Evolutionary conservation across 148 eudicot species (phyloP), one percentile per base, ranked within the genome.

Genomic region (Chenopodium album): DNA sequence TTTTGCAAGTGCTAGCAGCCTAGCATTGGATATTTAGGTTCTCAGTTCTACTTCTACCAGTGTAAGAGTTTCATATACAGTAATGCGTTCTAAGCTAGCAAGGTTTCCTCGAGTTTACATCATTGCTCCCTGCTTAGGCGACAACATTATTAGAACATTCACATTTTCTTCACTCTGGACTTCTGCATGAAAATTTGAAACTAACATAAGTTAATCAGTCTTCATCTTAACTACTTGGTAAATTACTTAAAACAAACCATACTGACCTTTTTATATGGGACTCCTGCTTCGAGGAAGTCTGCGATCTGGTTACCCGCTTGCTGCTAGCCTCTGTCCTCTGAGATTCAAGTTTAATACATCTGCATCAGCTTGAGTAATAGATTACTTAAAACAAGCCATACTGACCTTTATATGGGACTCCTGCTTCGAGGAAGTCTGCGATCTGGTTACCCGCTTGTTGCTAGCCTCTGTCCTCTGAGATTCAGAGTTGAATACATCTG

Each of bases 371-470:
- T 23, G 34, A 32, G 34, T 32, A 32, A 1, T 47, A 32, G 1
- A 32, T 32, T 9, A 32, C 23, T 17, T 34, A 71, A 34, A 34
- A 17, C 7, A 48, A 28, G 29, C 37, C 2, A 1, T 6, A 71
- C 41, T 71, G 70, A 66, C 34, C 70, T 10, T 66, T 66, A 26
- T 4, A 66, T 20, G 14, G 14, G 32, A 66, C 7, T 28, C 76
- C 71, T 76, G 56, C 60, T 70, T 17, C 12, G 16, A 8, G 69
- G 34, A 32, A 32, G 34, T 32, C 34, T 32, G 34, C 34, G 34
- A 32, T 32, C 22, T 29, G 71, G 9, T 52, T 64, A 19, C 68
- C 44, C 29, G 63, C 76, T 84, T 79, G 28, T 80, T 76, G 67
- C 73, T 78, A 47, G 23, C 65, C 32, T 64, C 64, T 4, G 20